Base-by-base conservation (phyloP, 768 basidiomycete species). In the Lentinula lateritia region DNA sequence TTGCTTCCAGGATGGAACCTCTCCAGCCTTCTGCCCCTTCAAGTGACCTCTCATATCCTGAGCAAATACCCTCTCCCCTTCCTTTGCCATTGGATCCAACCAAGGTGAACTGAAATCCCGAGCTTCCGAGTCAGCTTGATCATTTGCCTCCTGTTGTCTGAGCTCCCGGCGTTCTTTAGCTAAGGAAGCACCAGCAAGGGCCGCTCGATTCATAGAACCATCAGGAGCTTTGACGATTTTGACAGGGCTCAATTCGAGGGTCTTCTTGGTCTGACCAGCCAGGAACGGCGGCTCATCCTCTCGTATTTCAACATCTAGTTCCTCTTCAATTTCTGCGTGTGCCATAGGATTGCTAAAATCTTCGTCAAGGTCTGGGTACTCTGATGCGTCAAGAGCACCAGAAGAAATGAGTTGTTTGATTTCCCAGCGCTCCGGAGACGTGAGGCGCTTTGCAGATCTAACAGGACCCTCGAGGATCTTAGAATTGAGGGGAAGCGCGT, bases 191-290 rank as follows among this genome's bases (percentile, higher is more conserved):
- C 96, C 95, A 1, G 93, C 92, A 42, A 98, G 82, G 5, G 97
- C 97, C 18, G 97, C 95, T 63, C 97, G 82, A 68, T 99, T 99
- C 62, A 99, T 73, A 6, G 95, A 95, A 18, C 97, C 97, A 75
- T 99, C 97, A 0, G 97, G 97, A 20, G 97, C 97, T 71, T 98
- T 98, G 70, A 99, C 91, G 64, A 99, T 92, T 74, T 98, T 98
- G 66, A 98, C 94, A 0, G 97, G 97, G 70, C 93, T 95, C 38
- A 99, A 83, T 64, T 98, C 94, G 23, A 98, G 83, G 1, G 95
- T 95, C 61, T 90, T 87, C 75, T 97, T 97, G 60, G 95, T 97
- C 76, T 98, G 97, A 15, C 97, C 97, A 13, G 92, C 86, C 20
- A 99, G 76, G 83, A 99, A 99, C 0, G 96, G 82, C 1, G 97